Percentiles rank a stretch among this genome's conserved stretches.
phyloP scores from a whole-genome alignment of 2,329 filamentous ascomycete species.

The Microascus cirrosus region DNA sequence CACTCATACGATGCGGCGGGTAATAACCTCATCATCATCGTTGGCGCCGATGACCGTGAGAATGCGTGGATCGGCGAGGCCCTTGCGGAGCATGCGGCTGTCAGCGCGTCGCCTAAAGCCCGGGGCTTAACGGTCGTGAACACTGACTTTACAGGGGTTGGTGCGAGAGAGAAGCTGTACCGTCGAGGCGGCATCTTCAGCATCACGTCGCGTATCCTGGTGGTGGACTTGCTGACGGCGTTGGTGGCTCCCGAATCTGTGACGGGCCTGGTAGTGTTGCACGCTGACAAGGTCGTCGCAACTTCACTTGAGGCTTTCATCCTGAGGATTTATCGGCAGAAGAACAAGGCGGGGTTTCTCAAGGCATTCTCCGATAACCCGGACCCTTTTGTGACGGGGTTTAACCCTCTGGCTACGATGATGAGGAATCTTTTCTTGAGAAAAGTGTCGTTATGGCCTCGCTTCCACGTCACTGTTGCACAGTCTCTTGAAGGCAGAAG shows the following conservation, averaged over 20 bases:
- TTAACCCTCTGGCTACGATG: conserved; percentile 79
- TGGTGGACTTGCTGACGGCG: conserved; percentile 83
- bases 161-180: conserved; percentile 85
- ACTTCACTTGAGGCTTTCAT: conserved; percentile 94
- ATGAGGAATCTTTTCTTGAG: conserved; percentile 86
- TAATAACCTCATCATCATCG: conserved; percentile 80
- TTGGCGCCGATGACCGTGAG: conserved; percentile 84
- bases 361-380: conserved; percentile 95
- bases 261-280: conserved; percentile 76
- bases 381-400: conserved; percentile 80
- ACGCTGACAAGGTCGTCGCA: conserved; percentile 76
- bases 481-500: conserved; percentile 82
- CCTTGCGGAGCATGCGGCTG: conserved; percentile 85
- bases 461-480: conserved; percentile 86
- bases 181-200: conserved; percentile 82
- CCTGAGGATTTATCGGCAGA: conserved; percentile 81
- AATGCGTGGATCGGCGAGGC: conserved; percentile 97
- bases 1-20: conserved; percentile 95
- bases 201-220: conserved; percentile 88
- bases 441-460: conserved; percentile 82
- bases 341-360: conserved; percentile 86
- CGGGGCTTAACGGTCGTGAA: conserved; percentile 86
- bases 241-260: conserved; percentile 74
- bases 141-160: conserved; percentile 84
- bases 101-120: conserved; percentile 72